Base-by-base conservation (phyloP, 805 yeast species). In the Candida koratica region DNA sequence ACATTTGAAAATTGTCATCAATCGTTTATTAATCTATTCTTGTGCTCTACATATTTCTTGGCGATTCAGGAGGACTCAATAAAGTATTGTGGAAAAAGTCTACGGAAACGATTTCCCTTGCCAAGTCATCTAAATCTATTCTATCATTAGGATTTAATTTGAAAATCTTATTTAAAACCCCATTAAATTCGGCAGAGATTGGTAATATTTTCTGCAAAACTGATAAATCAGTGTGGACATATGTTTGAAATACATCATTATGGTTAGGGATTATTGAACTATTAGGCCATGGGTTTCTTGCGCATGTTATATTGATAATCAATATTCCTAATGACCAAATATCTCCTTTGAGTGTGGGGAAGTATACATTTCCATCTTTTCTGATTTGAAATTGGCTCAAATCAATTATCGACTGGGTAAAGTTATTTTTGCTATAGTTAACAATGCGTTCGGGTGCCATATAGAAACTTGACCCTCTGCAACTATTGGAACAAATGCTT, bases 371-470 rank as follows among this genome's bases (percentile, higher is more conserved):
- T 13, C 28, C 23, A 18, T 33, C 38, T 11, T 36, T 24, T 19
- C 30, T 30, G 17, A 43, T 45, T 16, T 45, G 46, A 30, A 40
- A 43, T 39, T 50, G 63, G 42, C 38, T 46, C 51, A 62, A 51
- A 41, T 63, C 58, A n/a, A 62, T 41, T n/a, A 52, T 35, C 15
- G 55, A 42, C 27, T 49, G 43, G 30, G 59, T 56, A 13, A 49
- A 37, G 22, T 43, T 45, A 43, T 58, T 53, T 35, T 62, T 60
- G 41, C 57, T 52, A 31, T 64, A 69, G 45, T 74, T 71, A 14
- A 66, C 60, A n/a, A 78, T 56, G 53, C 93, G 63, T 56, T 88
- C 96, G 6, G 96, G 96, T 0, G 96, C 84, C 96, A 89, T 88
- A 61, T 88, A 88, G 58, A 85, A 89, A 16, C 84, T 74, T 6